These are phyloP conservation scores for Pythium rishiriense DNA, from an alignment of 352 stramenopile genomes.

Conservation along the genomic window DNA sequence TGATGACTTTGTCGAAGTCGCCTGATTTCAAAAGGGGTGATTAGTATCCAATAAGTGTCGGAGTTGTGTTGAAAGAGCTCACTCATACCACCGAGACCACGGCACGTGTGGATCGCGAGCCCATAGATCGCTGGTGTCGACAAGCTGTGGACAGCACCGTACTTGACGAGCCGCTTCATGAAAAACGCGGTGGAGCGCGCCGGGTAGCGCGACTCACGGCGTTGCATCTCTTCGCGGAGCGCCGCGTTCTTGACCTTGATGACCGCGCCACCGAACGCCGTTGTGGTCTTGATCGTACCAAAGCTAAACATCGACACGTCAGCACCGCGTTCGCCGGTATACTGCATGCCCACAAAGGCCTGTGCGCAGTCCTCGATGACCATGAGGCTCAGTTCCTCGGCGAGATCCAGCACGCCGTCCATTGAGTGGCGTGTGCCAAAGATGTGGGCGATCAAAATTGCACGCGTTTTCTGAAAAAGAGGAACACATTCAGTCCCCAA, in stretches of 20 bases:
- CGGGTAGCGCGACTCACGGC: constrained; percentile 63
- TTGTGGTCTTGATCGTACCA: constrained; percentile 86
- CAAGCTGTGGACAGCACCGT: constrained; percentile 67
- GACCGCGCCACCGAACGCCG: constrained; percentile 72
- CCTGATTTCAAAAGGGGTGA: constrained; percentile 27
- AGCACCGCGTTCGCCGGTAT: constrained; percentile 56
- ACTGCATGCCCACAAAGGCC: constrained; percentile 63
- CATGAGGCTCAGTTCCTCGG: constrained; percentile 50
- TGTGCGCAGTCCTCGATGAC: constrained; percentile 84
- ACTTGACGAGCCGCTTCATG: constrained; percentile 77
- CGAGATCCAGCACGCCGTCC: constrained; percentile 51
- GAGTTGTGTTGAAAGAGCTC: neutral
- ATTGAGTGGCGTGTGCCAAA: constrained; percentile 72
- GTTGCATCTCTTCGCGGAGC: constrained; percentile 67
- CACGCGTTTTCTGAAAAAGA: constrained; percentile 47
- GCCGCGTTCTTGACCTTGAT: constrained; percentile 57
- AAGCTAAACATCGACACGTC: constrained; percentile 89
- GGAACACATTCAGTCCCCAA: neutral
- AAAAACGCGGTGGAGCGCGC: constrained; percentile 71
- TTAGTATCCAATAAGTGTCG: neutral
- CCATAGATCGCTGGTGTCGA: constrained; percentile 75
- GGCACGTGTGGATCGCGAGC: constrained; percentile 68
- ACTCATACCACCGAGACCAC: constrained; percentile 46
- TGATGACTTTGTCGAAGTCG: constrained; percentile 80
- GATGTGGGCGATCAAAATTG: constrained; percentile 79